Percentiles rank a stretch among this genome's conserved stretches.
phyloP scores from a whole-genome alignment of 202 grass and related monocot genomes.

The Cymbopogon flexuosus region DNA sequence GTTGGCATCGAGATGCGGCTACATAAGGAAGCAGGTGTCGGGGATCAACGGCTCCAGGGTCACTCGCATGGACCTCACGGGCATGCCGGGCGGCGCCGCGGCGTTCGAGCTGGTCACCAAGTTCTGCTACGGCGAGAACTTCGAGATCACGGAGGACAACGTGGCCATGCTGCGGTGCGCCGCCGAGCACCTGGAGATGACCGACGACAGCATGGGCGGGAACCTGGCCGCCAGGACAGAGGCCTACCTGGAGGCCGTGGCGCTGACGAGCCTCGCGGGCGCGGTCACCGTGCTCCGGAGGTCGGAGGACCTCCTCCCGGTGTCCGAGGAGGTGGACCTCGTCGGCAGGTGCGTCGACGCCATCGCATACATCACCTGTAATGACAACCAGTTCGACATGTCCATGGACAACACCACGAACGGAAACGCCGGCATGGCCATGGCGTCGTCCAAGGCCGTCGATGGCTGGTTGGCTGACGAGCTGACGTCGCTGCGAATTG shows the following conservation, averaged over 20 bases:
- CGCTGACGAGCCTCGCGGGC: slow-evolving; percentile 56
- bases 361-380: slow-evolving; percentile 53
- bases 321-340: slow-evolving; percentile 56
- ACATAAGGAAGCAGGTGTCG: slow-evolving; percentile 53
- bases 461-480: slow-evolving; percentile 84
- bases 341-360: slow-evolving; percentile 64
- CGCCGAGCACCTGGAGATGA: slow-evolving; percentile 84
- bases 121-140: slow-evolving; percentile 74
- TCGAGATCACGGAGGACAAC: slow-evolving; percentile 76
- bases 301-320: slow-evolving; percentile 66
- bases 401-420: background rate
- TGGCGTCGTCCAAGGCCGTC: slow-evolving; percentile 34
- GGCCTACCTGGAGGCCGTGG: slow-evolving; percentile 58
- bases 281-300: slow-evolving; percentile 63
- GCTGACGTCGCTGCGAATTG: slow-evolving; percentile 61
- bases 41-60: slow-evolving; percentile 20
- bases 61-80: slow-evolving; percentile 47
- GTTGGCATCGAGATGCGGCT: slow-evolving; percentile 62
- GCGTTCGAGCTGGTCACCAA: slow-evolving; percentile 64
- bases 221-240: slow-evolving; percentile 56
- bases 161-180: slow-evolving; percentile 66
- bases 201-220: slow-evolving; percentile 43
- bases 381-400: slow-evolving; percentile 32
- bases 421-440: background rate
- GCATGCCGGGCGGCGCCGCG: slow-evolving; percentile 54